phyloP scores from a whole-genome alignment of 352 stramenopile genomes.

The Pythium utonaiense region DNA sequence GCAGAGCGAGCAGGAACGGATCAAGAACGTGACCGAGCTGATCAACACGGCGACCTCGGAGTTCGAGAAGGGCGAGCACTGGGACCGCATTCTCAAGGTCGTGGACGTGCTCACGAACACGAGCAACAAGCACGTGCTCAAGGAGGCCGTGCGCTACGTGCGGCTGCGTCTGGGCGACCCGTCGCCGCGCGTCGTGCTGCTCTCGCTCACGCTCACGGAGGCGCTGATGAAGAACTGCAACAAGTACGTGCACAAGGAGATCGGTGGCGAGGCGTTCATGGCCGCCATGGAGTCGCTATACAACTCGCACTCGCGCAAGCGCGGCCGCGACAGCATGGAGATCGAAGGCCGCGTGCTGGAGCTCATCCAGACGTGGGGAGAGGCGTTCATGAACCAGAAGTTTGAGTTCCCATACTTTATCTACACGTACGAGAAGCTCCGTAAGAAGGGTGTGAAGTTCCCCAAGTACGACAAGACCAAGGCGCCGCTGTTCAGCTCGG shows the following conservation, averaged over 20 bases:
- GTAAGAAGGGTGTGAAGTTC: conserved; percentile 74
- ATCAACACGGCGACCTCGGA: conserved; percentile 68
- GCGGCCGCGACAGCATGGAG: conserved; percentile 68
- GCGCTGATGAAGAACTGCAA: conserved; percentile 78
- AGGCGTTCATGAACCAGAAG: conserved; percentile 72
- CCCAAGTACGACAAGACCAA: conserved; percentile 73
- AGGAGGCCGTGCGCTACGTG: conserved; percentile 72
- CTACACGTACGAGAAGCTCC: conserved; percentile 82
- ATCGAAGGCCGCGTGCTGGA: conserved; percentile 66
- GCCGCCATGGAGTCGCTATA: conserved; percentile 68
- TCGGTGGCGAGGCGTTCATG: conserved; percentile 70
- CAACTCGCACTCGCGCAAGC: conserved; percentile 68
- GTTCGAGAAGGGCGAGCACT: conserved; percentile 68
- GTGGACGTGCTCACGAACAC: conserved; percentile 71
- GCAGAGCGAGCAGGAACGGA: conserved; percentile 66
- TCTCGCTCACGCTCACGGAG: conserved; percentile 65
- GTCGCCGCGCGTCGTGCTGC: conserved; percentile 56
- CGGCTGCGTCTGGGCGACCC: conserved; percentile 63
- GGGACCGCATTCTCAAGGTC: conserved; percentile 68
- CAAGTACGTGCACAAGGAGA: conserved; percentile 61
- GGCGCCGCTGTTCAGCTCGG: conserved; percentile 21
- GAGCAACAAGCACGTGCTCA: conserved; percentile 54
- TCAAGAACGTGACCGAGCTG: conserved; percentile 68
- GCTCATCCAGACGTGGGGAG: conserved; percentile 75
- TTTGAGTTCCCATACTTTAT: conserved; percentile 76